Base-by-base conservation (phyloP, 139 green algal species). In the Tetraselmis striata region DNA sequence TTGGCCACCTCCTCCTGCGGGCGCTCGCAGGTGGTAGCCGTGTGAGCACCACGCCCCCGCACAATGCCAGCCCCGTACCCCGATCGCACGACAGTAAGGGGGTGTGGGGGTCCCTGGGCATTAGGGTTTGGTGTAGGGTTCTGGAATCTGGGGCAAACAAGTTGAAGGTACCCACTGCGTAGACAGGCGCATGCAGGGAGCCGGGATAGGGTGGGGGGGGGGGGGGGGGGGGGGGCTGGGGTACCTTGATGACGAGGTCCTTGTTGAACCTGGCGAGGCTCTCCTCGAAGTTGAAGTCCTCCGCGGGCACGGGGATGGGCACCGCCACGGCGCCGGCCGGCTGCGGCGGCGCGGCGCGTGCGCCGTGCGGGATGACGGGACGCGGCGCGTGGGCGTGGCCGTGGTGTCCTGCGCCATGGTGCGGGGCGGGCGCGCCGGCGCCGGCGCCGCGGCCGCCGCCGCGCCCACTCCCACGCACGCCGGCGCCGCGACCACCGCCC, bases 201-300 rank as follows among this genome's bases (percentile, higher is more conserved):
- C n/a, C n/a, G n/a, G n/a, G n/a, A n/a, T n/a, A n/a, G n/a, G n/a
- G n/a, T n/a, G n/a, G n/a, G n/a, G n/a, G n/a, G n/a, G n/a, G n/a
- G n/a, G n/a, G n/a, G n/a, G n/a, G n/a, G n/a, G n/a, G n/a, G n/a
- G n/a, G n/a, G n/a, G n/a, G n/a, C n/a, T n/a, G n/a, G n/a, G n/a
- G n/a, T n/a, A 45, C 29, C 76, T 83, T 75, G n/a, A 59, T 76
- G 29, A 82, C 22, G 25, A 30, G 45, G 67, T 85, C 82, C 88
- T 97, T 97, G 79, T 97, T 92, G 83, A 98, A 98, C 83, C 93
- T 94, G 45, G 86, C 83, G 31, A 96, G 87, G 76, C 67, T 86
- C 81, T 92, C 93, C 81, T 95, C 89, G 84, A 98, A 98, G 83
- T 98, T 87, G 81, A 96, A 98, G 77, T 96, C 94, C 83, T 97